Evolutionary conservation across 164 flowering plant species (phyloP).

Genomic region (Protea cynaroides): DNA sequence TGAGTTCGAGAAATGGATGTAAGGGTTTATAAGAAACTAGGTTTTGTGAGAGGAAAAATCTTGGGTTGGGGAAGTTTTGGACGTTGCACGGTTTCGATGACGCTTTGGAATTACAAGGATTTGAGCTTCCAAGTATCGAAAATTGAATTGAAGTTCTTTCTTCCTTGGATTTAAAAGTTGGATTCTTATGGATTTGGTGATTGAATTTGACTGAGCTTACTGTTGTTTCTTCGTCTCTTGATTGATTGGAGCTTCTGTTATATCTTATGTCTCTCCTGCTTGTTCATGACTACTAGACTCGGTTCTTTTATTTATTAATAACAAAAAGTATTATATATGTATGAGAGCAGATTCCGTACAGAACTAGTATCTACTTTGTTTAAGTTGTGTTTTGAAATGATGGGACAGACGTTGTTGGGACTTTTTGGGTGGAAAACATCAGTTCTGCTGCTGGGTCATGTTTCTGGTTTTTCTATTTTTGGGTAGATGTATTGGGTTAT

Average conservation of each 20-base stretch:
- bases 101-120: neutral
- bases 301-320: neutral
- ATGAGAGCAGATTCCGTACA: too few relatives aligned
- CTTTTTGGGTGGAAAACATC: neutral
- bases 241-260: neutral
- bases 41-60: neutral
- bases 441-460: neutral
- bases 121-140: neutral
- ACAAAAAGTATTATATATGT: too few relatives aligned
- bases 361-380: neutral
- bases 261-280: neutral
- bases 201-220: neutral
- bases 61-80: neutral
- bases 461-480: neutral
- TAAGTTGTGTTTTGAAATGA: neutral
- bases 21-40: neutral
- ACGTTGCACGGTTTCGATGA: conserved; percentile 3
- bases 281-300: neutral
- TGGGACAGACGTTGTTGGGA: neutral
- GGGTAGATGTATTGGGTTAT: neutral
- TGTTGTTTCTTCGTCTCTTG: neutral
- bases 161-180: conserved; percentile 2
- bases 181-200: neutral
- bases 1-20: conserved; percentile 3
- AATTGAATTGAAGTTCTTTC: conserved; percentile 6